Evolutionary conservation across 176 grass and related monocot species (phyloP).

Genomic region (Rhipidocladum racemiflorum): DNA sequence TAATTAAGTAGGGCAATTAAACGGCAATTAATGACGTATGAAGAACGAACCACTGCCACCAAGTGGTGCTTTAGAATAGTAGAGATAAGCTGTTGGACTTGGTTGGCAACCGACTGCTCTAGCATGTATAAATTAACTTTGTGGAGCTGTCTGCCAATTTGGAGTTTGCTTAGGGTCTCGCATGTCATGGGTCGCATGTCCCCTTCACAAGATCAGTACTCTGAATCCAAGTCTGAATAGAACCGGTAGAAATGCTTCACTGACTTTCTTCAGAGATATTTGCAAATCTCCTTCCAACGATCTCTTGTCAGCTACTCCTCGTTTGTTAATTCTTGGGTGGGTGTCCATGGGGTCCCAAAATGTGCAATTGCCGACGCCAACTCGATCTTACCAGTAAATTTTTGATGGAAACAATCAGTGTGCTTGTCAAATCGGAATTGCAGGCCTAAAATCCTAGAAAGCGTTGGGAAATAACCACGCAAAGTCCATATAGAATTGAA

Average conservation of each 20-base stretch:
- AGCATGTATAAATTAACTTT: neutral
- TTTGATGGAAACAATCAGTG: neutral
- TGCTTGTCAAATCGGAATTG: neutral
- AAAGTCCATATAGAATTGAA: neutral
- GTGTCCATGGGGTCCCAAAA: neutral
- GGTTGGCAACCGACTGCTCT: neutral
- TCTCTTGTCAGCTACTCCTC: conserved; percentile 23
- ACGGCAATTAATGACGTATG: too few relatives aligned
- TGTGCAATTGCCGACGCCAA: neutral
- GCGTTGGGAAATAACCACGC: neutral
- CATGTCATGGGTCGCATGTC: conserved; percentile 9
- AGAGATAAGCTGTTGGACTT: neutral
- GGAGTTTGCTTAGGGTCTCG: neutral
- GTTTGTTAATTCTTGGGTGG: neutral
- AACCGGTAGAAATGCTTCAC: neutral
- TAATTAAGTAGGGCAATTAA: too few relatives aligned
- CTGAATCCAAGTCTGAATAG: conserved; percentile 19
- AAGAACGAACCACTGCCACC: too few relatives aligned
- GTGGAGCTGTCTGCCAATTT: neutral
- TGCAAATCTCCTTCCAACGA: neutral
- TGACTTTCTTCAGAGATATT: conserved; percentile 4
- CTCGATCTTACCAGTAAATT: neutral
- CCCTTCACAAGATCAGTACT: conserved; percentile 16
- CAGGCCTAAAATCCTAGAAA: neutral
- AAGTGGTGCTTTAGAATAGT: too few relatives aligned